Conservation (phyloP, 108 stramenopile species). For the Discostella stelligeroides region DNA sequence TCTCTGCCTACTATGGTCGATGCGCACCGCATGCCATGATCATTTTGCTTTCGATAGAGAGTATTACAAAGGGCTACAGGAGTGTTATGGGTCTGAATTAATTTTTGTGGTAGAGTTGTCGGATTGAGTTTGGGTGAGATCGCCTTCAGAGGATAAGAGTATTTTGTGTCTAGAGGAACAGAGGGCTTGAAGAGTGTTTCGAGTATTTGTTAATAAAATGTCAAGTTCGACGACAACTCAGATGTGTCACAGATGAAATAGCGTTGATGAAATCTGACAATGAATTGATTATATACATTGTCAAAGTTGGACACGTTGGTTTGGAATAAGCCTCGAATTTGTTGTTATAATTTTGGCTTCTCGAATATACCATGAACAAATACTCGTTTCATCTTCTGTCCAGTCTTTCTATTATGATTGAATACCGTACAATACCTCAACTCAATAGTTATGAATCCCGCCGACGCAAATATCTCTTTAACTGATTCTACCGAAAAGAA, state of each 20-base stretch:
- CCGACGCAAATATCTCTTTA: slow-evolving; percentile 27
- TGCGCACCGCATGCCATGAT: slow-evolving; percentile 99
- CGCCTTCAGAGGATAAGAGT: no score
- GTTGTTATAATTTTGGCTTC: slow-evolving; percentile 18
- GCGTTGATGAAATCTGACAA: no score
- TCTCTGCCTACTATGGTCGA: slow-evolving; percentile 95
- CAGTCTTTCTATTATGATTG: slow-evolving; percentile 48
- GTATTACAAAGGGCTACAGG: slow-evolving; percentile 82
- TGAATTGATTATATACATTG: no score
- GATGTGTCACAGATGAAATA: no score
- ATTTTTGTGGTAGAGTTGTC: background rate
- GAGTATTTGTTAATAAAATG: no score
- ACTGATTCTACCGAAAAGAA: slow-evolving; percentile 37
- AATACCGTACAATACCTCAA: slow-evolving; percentile 46
- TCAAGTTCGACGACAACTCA: no score
- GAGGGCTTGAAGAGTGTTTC: no score
- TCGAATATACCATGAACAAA: slow-evolving; percentile 44
- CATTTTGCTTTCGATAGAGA: slow-evolving; percentile 94
- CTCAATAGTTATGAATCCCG: slow-evolving; percentile 35
- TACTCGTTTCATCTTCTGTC: slow-evolving; percentile 33
- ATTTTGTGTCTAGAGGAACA: no score
- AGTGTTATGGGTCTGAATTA: slow-evolving; percentile 54
- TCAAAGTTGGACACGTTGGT: no score
- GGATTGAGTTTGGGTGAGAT: no score
- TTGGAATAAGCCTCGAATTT: no score